Base-by-base conservation (phyloP, 352 stramenopile genomes). In the Phytophthora pisi region DNA sequence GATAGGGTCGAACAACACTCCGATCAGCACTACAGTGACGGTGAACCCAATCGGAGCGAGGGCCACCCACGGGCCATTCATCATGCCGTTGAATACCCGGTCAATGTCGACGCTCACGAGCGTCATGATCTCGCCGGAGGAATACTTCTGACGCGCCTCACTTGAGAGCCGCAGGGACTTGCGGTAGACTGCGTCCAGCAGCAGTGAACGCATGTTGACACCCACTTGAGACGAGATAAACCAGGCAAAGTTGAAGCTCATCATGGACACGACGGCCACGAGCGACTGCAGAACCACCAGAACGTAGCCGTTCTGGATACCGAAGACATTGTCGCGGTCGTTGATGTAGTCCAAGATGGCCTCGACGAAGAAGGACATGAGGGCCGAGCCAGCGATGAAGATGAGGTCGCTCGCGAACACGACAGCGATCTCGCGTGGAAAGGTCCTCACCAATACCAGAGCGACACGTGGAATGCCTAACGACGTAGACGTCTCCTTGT, bases 41-140 rank as follows among this genome's bases (percentile, higher is more conserved):
- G 58, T 10, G 16, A 73, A 61, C n/a, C 57, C 66, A 3, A 81
- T 28, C 0, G 64, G 67, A 13, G 74, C 77, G 1, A 71, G 59
- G 5, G 84, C 13, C 5, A 74, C 69, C 74, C 75, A 86, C 4
- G 82, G 46, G 0, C 75, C 76, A 36, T 77, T 72, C n/a, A 75
- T 68, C 57, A 79, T 87, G 8, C 77, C 79, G 9, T 82, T 77
- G 24, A 77, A 82, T 9, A 90, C 57, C 0, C 82, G 82, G 13
- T 90, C 82, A 16, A 72, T 80, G 50, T 90, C 82, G 30, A 84
- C 78, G 10, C 72, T 70, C 0, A 79, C 69, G 58, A 90, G 61
- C 23, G 78, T 90, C 65, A 89, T 74, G 59, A 90, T 88, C 57
- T 88, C 79, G n/a, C 82, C 79, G 6, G 72, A 84, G 38, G 72